These are phyloP conservation scores for Mucuna pruriens DNA, from an alignment of 306 rosid genomes.

Conservation along the genomic window DNA sequence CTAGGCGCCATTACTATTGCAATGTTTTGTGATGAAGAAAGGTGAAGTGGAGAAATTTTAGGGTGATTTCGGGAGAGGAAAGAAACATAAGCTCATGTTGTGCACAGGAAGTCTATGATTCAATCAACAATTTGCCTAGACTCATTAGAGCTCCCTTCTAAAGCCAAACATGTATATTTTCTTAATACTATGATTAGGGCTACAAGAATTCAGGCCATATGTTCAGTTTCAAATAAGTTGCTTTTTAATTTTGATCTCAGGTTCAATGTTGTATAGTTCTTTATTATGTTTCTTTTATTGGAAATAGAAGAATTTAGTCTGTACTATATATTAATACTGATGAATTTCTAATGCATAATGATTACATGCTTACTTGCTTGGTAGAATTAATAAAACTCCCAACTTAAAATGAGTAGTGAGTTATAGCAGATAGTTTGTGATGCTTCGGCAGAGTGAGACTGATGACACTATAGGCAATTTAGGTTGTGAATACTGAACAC, in stretches of 20 bases:
- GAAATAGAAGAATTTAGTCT: neutral
- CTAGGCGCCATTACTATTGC: neutral
- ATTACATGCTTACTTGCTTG: slow-evolving; percentile 24
- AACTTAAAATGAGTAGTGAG: neutral
- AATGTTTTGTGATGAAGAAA: slow-evolving; percentile 7
- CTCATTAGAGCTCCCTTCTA: neutral
- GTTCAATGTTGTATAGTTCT: neutral
- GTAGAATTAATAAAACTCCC: neutral
- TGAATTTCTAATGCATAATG: slow-evolving; percentile 13
- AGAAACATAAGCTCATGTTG: neutral
- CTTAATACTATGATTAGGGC: neutral
- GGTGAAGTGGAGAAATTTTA: slow-evolving; percentile 1
- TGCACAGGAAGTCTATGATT: slow-evolving; percentile 3
- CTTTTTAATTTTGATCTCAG: neutral
- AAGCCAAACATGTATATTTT: neutral
- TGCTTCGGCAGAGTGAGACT: slow-evolving; percentile 14
- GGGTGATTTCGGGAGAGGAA: slow-evolving; percentile 32
- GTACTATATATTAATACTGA: neutral
- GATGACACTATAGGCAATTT: slow-evolving; percentile 22
- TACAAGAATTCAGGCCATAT: neutral
- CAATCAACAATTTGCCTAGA: slow-evolving; percentile 14
- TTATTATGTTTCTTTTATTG: neutral
- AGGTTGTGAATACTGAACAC: slow-evolving; percentile 8
- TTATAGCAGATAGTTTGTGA: slow-evolving; percentile 11
- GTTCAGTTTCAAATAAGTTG: neutral